Evolutionary conservation across 2,329 filamentous ascomycete genomes (phyloP).

Genomic region (Monosporascus sp.): DNA sequence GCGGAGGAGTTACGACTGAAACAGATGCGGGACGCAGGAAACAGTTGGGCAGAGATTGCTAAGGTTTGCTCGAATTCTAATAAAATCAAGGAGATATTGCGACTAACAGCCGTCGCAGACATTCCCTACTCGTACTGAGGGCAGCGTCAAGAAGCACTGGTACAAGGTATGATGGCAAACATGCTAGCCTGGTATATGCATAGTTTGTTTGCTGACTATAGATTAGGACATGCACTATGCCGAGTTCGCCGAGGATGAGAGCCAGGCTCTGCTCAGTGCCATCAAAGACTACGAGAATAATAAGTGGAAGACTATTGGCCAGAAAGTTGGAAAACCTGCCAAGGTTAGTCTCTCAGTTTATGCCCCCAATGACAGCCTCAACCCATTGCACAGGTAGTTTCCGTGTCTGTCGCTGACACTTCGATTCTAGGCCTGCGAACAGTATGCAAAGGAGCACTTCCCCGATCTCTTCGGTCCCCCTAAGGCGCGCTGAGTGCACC

Average conservation of each 20-base stretch:
- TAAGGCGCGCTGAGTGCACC: slow-evolving; percentile 18
- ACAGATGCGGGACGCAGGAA: slow-evolving; percentile 86
- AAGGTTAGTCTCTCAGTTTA: slow-evolving; percentile 55
- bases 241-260: slow-evolving; percentile 95
- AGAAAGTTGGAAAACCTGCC: slow-evolving; percentile 95
- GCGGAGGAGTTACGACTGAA: slow-evolving; percentile 90
- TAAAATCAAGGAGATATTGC: background rate
- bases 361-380: slow-evolving; percentile 1
- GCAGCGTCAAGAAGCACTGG: slow-evolving; percentile 99
- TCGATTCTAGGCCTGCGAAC: slow-evolving; percentile 64
- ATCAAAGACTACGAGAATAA: slow-evolving; percentile 99
- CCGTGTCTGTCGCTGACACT: background rate
- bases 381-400: background rate
- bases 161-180: slow-evolving; percentile 67
- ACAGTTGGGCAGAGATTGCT: slow-evolving; percentile 96
- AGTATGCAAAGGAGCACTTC: slow-evolving; percentile 96
- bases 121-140: slow-evolving; percentile 89
- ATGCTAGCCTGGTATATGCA: background rate
- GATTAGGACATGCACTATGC: slow-evolving; percentile 96
- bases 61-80: slow-evolving; percentile 56
- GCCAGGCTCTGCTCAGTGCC: slow-evolving; percentile 74
- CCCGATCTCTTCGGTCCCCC: slow-evolving; percentile 37
- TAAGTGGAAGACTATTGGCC: slow-evolving; percentile 96
- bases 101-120: slow-evolving; percentile 48
- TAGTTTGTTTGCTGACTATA: slow-evolving; percentile 13